Evolutionary conservation across 441 rosid species (phyloP).

Genomic region (Pelargonium myrrhifolium): DNA sequence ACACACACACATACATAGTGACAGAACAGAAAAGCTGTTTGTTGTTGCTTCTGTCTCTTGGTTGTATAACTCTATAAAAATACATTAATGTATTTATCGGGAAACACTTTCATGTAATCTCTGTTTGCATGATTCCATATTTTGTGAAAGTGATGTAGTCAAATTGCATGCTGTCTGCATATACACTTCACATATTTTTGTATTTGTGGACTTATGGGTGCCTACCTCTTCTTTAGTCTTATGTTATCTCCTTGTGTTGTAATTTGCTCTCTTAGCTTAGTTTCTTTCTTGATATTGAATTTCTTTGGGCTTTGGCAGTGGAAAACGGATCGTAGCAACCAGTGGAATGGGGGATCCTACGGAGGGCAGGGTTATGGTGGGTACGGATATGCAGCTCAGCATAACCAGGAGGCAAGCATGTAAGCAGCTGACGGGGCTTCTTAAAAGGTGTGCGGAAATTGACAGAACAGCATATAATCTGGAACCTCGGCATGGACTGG

Average conservation of each 20-base stretch:
- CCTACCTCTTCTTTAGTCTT: neutral
- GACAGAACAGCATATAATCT: constrained; percentile 20
- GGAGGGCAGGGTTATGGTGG: constrained; percentile 58
- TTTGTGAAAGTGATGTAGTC: too few species aligned
- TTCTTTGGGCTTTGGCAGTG: constrained; percentile 31
- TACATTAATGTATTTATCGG: too few species aligned
- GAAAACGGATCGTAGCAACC: constrained; percentile 45
- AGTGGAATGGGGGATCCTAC: constrained; percentile 65
- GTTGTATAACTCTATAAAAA: too few species aligned
- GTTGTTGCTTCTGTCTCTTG: neutral
- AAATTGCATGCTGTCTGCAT: too few species aligned
- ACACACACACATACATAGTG: too few species aligned
- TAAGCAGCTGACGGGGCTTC: constrained; percentile 44
- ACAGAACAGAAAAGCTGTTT: neutral
- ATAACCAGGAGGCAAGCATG: constrained; percentile 43
- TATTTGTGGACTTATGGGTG: too few species aligned
- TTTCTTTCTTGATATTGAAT: neutral
- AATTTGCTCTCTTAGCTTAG: neutral
- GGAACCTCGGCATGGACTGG: constrained; percentile 15
- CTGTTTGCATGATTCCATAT: too few species aligned
- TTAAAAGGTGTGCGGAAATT: constrained; percentile 23
- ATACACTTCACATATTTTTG: too few species aligned
- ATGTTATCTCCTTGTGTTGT: neutral
- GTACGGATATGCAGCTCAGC: constrained; percentile 44
- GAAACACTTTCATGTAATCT: too few species aligned